A percentile compares a stretch with the other conserved stretches of the same genome.
Evolutionary conservation across 78 protist species (phyloP).

Genomic region (Tieghemostelium lacteum): DNA sequence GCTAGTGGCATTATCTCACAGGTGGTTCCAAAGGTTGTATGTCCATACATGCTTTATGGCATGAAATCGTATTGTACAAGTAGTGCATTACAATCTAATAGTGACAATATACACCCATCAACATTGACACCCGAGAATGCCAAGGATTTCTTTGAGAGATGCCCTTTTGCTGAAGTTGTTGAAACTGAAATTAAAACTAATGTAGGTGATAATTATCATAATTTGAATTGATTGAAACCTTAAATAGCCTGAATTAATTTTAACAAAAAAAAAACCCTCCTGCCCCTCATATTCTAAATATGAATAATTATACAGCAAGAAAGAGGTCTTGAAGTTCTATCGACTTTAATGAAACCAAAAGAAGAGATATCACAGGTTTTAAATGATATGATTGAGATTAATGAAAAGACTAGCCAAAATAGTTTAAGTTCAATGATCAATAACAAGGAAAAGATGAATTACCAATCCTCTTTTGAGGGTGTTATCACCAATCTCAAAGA

Average conservation of each 20-base stretch:
- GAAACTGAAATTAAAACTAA: constrained; percentile 47
- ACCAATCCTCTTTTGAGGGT: constrained; percentile 14
- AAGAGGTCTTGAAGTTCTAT: constrained; percentile 54
- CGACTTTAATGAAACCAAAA: constrained; percentile 44
- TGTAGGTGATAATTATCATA: neutral
- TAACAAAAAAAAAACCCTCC: neutral
- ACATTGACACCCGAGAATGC: constrained; percentile 73
- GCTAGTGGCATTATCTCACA: too few relatives aligned
- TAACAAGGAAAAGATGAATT: neutral
- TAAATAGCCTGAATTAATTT: neutral
- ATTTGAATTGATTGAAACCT: neutral
- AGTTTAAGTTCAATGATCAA: neutral
- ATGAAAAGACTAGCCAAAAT: neutral
- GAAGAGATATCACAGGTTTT: neutral
- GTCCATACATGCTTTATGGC: too few relatives aligned
- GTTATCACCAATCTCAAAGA: constrained; percentile 57
- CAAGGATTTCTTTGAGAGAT: constrained; percentile 64
- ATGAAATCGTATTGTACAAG: too few relatives aligned
- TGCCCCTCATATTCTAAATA: neutral
- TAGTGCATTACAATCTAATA: too few relatives aligned
- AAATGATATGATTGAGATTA: constrained; percentile 51
- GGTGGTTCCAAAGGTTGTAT: too few relatives aligned
- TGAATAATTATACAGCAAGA: constrained; percentile 23
- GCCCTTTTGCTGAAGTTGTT: constrained; percentile 74
- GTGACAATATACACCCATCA: too few relatives aligned